Evolutionary conservation across 2,329 filamentous ascomycete species (phyloP).

Genomic region (Hypoxylon sp.): DNA sequence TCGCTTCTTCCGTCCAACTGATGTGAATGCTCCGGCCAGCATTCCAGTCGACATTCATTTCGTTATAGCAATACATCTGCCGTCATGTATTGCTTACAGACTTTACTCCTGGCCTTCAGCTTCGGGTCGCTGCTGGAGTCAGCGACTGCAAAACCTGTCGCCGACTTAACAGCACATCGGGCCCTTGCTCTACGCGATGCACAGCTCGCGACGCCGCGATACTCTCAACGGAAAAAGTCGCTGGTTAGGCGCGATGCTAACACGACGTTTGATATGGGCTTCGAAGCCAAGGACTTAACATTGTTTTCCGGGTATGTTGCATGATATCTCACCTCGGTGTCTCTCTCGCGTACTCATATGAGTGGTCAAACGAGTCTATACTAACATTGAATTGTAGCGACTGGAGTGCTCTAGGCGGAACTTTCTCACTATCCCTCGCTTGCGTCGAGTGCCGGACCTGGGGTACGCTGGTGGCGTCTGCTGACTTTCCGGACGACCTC

Average conservation of each 20-base stretch:
- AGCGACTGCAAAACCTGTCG: conserved; percentile 32
- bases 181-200: conserved; percentile 27
- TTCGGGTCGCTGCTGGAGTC: conserved; percentile 38
- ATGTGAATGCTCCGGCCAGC: conserved; percentile 30
- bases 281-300: conserved; percentile 36
- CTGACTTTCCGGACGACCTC: conserved; percentile 48
- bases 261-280: conserved; percentile 43
- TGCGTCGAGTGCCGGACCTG: conserved; percentile 49
- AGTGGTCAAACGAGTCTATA: background rate
- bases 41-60: conserved; percentile 21
- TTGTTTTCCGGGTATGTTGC: conserved; percentile 48
- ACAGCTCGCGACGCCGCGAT: conserved; percentile 31
- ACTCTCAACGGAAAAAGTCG: conserved; percentile 17
- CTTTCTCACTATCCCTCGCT: conserved; percentile 41
- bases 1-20: conserved; percentile 10
- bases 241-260: conserved; percentile 46
- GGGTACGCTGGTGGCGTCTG: conserved; percentile 45
- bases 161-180: conserved; percentile 8
- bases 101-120: conserved; percentile 21
- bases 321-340: background rate
- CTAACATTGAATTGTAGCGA: conserved; percentile 28
- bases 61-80: conserved; percentile 8
- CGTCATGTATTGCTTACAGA: conserved; percentile 33
- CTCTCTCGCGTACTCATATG: background rate
- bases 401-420: conserved; percentile 27